Base-by-base conservation (phyloP, 75 land plant genomes). In the Picea glauca region DNA sequence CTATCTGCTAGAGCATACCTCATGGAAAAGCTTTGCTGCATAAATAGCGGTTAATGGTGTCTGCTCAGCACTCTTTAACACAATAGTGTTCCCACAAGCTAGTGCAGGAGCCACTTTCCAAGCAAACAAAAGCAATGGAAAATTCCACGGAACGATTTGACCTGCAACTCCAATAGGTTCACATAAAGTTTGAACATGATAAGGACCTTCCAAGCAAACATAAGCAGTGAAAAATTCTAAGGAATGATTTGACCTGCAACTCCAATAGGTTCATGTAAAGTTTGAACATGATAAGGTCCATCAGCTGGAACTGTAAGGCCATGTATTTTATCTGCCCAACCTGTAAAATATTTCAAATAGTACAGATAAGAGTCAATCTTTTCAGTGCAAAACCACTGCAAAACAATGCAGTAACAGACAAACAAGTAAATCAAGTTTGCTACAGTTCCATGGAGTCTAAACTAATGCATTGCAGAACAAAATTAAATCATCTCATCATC, bases 311-410 rank as follows among this genome's bases (percentile, higher is more conserved):
- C 61, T 21, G 85, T 83, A 56, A 61, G 56, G 26, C 91, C 91
- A 82, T 81, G 85, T 14, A 89, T 89, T 81, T 89, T 89, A 79
- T 89, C 91, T 1, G 88, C 91, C 88, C 88, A 89, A 20, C 91
- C 91, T 82, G 81, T 74, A 68, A 62, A 81, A 79, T 76, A 84
- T 32, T 8, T 30, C 12, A 50, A 58, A 26, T n/a, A 30, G 23
- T 26, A 58, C 18, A 74, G 56, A 15, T n/a, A n/a, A 17, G 21
- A 46, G 1, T 13, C 8, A 40, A 40, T 0, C 40, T 13, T 72
- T 26, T 13, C 3, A 72, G 38, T 17, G 18, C 26, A n/a, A 50
- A 9, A 50, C 56, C 18, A 33, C 3, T 17, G 18, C 9, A n/a
- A 50, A 9, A 50, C 56, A 50, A 50, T 50, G 56, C 12, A 50